Percentiles rank a stretch among this genome's conserved stretches.
phyloP scores from a whole-genome alignment of 2,329 filamentous ascomycete species.

The Clonostachys byssicola region DNA sequence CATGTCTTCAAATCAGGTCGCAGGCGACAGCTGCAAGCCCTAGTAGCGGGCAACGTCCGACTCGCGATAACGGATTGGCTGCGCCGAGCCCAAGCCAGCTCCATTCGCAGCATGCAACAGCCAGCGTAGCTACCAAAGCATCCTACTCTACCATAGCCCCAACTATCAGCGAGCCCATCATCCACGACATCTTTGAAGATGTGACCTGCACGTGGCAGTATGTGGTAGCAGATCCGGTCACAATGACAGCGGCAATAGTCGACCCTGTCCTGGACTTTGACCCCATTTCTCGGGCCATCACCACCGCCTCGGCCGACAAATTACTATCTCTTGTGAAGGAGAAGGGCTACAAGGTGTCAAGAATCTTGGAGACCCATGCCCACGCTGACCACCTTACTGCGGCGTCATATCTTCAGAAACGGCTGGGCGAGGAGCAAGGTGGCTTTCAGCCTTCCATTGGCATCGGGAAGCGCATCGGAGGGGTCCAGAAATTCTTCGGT shows the following conservation, averaged over 20 bases:
- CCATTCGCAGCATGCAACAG: too few relatives aligned
- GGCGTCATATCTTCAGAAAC: slow-evolving; percentile 49
- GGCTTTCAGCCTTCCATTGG: slow-evolving; percentile 33
- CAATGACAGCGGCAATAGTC: slow-evolving; percentile 48
- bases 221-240: slow-evolving; percentile 48
- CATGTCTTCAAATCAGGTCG: too few relatives aligned
- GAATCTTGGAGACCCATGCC: slow-evolving; percentile 58
- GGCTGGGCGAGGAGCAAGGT: slow-evolving; percentile 26
- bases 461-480: slow-evolving; percentile 49
- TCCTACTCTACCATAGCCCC: neutral
- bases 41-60: too few relatives aligned
- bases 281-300: slow-evolving; percentile 29
- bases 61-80: too few relatives aligned
- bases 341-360: slow-evolving; percentile 40
- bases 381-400: slow-evolving; percentile 60
- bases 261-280: slow-evolving; percentile 60
- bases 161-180: slow-evolving; percentile 18
- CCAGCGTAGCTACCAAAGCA: too few relatives aligned
- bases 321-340: slow-evolving; percentile 38
- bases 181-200: slow-evolving; percentile 32
- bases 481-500: slow-evolving; percentile 47
- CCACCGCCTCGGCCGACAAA: slow-evolving; percentile 45
- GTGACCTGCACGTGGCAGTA: slow-evolving; percentile 55
- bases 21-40: too few relatives aligned
- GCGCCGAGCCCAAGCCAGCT: too few relatives aligned